Base-by-base conservation (phyloP, 2,329 filamentous ascomycete species). In the Diplocarpon mali region DNA sequence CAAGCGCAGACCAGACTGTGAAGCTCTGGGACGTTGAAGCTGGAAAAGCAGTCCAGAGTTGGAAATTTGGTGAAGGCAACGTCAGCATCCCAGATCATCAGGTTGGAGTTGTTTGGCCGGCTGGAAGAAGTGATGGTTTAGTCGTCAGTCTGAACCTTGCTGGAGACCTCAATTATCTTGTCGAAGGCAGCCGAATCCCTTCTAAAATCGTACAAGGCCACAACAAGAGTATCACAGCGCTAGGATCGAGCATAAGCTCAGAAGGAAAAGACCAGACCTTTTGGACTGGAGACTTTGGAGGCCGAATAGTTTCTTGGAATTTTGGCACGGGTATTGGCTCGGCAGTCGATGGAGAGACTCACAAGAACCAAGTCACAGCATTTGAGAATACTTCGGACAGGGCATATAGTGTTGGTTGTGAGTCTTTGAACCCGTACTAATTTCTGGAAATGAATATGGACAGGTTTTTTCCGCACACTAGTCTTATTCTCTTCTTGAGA, bases 271-370 rank as follows among this genome's bases (percentile, higher is more conserved):
- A 67, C 36, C 71, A 79, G 43, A 85, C 82, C 1, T 65, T 96
- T 12, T 89, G 81, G 72, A 93, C 90, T 0, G 92, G 92, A 48
- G 94, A 88, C 65, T 93, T 89, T 55, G 92, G 98, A 51, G 92
- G 92, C 38, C 77, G 85, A 32, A 77, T 95, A 20, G 85, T 83
- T 61, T 78, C 76, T 45, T 98, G 92, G 90, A 82, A 96, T 60
- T 62, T 86, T 24, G 67, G 72, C 13, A 75, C 72, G 3, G 90
- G 89, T 1, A 62, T 70, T 35, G 86, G 82, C 16, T 72, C 78
- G 27, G 73, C 75, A 11, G 74, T 93, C 10, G 85, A 92, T 50
- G 90, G 92, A 24, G 78, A 86, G 53, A 70, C 76, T 3, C 92
- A 95, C 64, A 83, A 83, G 7, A 93, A 90, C 63, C 89, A 93